phyloP scores from a whole-genome alignment of 2,329 filamentous ascomycete genomes.

The Cercospora sesami region DNA sequence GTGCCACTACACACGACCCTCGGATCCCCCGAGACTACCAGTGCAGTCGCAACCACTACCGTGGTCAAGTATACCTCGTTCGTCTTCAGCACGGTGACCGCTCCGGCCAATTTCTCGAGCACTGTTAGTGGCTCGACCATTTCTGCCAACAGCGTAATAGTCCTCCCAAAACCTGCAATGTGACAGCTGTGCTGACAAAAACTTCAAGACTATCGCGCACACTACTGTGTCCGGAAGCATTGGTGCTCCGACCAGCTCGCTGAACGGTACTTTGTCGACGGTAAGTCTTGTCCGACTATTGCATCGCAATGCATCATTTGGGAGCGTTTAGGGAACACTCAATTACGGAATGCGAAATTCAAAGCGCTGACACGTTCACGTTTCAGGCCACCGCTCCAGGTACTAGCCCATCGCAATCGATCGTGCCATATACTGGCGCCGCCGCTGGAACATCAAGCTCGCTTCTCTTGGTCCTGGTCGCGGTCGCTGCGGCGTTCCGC shows the following conservation, averaged over 20 bases:
- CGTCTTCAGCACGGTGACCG: conserved; percentile 7
- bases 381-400: not conserved
- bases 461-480: not conserved
- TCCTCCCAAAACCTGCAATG: not conserved
- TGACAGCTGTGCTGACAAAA: not conserved
- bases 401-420: conserved; percentile 3
- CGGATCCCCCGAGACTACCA: not conserved
- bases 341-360: not conserved
- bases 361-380: not conserved
- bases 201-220: not conserved
- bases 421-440: conserved; percentile 14
- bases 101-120: conserved; percentile 5
- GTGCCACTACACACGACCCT: not conserved
- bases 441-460: not conserved
- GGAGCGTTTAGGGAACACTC: not conserved
- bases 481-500: not conserved
- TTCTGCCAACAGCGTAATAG: conserved; percentile 12
- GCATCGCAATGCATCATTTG: not conserved
- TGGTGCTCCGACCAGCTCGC: not conserved
- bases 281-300: not conserved
- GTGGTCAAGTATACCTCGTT: conserved; percentile 5
- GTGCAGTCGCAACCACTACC: not conserved
- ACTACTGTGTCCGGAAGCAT: conserved; percentile 1
- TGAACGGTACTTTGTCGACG: conserved; percentile 18
- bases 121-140: not conserved